phyloP scores from a whole-genome alignment of 2,329 filamentous ascomycete species.

The Claviceps spartinae region DNA sequence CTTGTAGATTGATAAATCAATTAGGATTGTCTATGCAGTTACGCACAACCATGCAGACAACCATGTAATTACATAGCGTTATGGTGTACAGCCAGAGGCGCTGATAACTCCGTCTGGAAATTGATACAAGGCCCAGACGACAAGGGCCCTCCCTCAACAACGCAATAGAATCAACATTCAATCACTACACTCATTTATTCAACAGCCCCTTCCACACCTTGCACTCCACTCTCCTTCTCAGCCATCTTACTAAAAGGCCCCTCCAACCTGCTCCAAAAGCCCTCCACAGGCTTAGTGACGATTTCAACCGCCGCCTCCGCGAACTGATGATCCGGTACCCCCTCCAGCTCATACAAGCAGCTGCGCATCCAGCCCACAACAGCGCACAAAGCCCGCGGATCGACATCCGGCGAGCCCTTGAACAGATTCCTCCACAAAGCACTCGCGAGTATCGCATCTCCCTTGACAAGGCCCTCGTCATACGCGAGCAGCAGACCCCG shows the following conservation, averaged over 20 bases:
- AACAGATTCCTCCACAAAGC: conserved; percentile 92
- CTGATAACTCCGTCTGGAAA: too few species aligned
- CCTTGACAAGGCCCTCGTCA: conserved; percentile 66
- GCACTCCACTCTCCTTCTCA: not conserved
- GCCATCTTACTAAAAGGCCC: conserved; percentile 18
- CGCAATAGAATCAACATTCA: too few species aligned
- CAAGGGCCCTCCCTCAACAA: too few species aligned
- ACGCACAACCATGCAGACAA: too few species aligned
- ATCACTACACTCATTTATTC: not conserved
- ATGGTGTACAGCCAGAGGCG: too few species aligned
- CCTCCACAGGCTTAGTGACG: conserved; percentile 21
- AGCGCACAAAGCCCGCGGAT: conserved; percentile 36
- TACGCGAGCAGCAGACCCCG: conserved; percentile 73
- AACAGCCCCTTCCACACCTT: not conserved
- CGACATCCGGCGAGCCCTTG: conserved; percentile 48
- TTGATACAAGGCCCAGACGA: too few species aligned
- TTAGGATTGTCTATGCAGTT: too few species aligned
- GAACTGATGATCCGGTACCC: conserved; percentile 31
- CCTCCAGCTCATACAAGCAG: conserved; percentile 33
- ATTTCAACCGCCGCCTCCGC: conserved; percentile 19
- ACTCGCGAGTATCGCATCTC: conserved; percentile 62
- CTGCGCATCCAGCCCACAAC: conserved; percentile 44
- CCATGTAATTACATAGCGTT: too few species aligned
- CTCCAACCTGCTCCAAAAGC: conserved; percentile 32
- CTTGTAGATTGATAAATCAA: too few species aligned